Evolutionary conservation across 768 basidiomycete genomes (phyloP), one percentile per base, ranked within the genome.

Genomic region (Neoboletus brunneissimus): DNA sequence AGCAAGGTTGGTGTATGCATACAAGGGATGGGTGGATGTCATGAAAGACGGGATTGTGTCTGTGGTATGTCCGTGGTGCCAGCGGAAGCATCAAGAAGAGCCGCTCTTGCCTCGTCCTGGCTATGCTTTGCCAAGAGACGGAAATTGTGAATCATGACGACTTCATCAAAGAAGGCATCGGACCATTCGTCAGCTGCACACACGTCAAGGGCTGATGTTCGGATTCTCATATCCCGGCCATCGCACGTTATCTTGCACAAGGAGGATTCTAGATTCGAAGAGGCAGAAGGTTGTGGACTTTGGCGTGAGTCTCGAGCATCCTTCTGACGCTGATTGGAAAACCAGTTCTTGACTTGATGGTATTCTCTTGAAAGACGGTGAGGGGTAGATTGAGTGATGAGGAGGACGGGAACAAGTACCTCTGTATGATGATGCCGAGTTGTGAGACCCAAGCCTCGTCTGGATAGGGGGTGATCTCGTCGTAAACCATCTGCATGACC

Each of bases 271-370:
- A 72, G 63, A 58, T 69, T 67, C 66, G 68, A 59, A 66, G 72
- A 53, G 40, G 63, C 51, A n/a, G 70, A 60, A 54, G 68, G 68
- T 29, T 72, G 70, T 31, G 71, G 72, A 10, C 70, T 72, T 44
- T 73, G 72, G 12, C 71, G 72, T 0, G 71, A 72, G 54, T 72
- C 71, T 12, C 71, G 72, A 32, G 77, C 69, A 53, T 76, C 75
- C 59, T 79, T 75, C 55, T 79, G 84, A 42, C 84, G 77, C 69
- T 84, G 79, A 67, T 86, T 86, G 5, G 82, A 83, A 57, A 86
- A 86, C 84, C 84, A 86, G 59, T 84, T 84, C 70, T 82, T 84
- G 53, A 85, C 78, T 68, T 84, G 83, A 62, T 79, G 79, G 63
- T 81, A 82, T 47, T 82, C 78, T 60, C 82, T 83, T 65, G 47